These are phyloP conservation scores for Exsudoporus frostii DNA, from an alignment of 768 basidiomycete species.

Conservation along the genomic window DNA sequence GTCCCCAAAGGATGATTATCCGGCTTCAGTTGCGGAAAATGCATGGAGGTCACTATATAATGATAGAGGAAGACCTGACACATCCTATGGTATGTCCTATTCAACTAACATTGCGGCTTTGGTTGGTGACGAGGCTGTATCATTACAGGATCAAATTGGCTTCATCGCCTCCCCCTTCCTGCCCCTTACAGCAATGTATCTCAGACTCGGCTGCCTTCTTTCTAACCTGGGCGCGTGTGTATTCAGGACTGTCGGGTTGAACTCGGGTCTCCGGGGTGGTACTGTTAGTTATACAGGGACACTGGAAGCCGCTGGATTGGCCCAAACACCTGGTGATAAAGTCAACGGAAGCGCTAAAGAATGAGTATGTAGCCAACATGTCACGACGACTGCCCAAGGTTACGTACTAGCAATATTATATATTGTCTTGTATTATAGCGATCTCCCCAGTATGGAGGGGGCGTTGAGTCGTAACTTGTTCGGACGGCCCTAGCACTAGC, in stretches of 20 bases:
- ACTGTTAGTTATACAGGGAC: constrained; percentile 15
- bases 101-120: neutral
- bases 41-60: constrained; percentile 42
- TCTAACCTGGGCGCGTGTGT: constrained; percentile 25
- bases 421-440: neutral
- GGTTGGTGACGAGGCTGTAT: neutral
- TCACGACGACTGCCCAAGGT: neutral
- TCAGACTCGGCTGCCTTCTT: constrained; percentile 20
- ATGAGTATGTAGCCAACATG: neutral
- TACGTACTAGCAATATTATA: neutral
- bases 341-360: constrained; percentile 15
- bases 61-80: constrained; percentile 57
- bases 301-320: constrained; percentile 21
- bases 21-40: constrained; percentile 50
- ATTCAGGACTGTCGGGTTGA: constrained; percentile 18
- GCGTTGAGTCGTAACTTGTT: neutral
- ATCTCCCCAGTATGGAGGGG: neutral
- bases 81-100: constrained; percentile 43
- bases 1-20: constrained; percentile 40
- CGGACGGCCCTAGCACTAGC: neutral
- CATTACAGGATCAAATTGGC: constrained; percentile 21
- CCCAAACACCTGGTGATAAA: neutral
- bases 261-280: constrained; percentile 20
- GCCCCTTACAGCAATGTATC: constrained; percentile 12
- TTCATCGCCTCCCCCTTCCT: constrained; percentile 20